phyloP scores from a whole-genome alignment of 495 filamentous ascomycete species.

The Copromyces sp. region DNA sequence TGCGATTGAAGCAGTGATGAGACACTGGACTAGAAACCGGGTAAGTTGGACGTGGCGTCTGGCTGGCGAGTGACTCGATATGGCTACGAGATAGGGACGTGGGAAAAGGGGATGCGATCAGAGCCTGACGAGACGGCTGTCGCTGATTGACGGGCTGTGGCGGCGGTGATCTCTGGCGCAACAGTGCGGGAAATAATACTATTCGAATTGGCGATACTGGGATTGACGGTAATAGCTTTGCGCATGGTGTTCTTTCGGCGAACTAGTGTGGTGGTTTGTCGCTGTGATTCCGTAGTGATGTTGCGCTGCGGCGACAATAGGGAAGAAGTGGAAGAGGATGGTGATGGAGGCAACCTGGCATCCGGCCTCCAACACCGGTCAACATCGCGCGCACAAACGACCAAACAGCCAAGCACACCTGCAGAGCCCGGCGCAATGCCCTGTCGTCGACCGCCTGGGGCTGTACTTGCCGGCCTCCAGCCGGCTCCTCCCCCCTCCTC shows the following conservation, averaged over 20 bases:
- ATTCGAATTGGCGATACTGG: constrained; percentile 15
- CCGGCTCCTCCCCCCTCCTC: not conserved
- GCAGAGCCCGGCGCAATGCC: not conserved
- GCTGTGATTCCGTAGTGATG: constrained; percentile 1
- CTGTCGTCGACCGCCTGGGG: not conserved
- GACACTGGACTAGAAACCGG: not conserved
- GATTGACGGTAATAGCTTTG: constrained; percentile 14
- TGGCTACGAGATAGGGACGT: constrained; percentile 8
- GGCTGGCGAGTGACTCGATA: not conserved
- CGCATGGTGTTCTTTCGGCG: constrained; percentile 15
- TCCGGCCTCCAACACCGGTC: not conserved
- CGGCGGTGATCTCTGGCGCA: not conserved
- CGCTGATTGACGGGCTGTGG: not conserved
- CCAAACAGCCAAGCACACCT: not conserved
- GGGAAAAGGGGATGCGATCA: constrained; percentile 6
- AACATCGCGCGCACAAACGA: not conserved
- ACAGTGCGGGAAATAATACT: constrained; percentile 15
- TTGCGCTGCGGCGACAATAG: not conserved
- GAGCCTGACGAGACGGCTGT: constrained; percentile 9
- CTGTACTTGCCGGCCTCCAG: not conserved
- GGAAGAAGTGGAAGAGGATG: constrained; percentile 11
- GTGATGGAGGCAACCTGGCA: constrained; percentile 8
- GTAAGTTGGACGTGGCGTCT: not conserved
- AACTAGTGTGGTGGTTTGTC: constrained; percentile 2
- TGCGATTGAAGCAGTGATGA: not conserved